These are phyloP conservation scores for Drechslera avenae DNA, from an alignment of 2,329 filamentous ascomycete genomes.

Conservation along the genomic window DNA sequence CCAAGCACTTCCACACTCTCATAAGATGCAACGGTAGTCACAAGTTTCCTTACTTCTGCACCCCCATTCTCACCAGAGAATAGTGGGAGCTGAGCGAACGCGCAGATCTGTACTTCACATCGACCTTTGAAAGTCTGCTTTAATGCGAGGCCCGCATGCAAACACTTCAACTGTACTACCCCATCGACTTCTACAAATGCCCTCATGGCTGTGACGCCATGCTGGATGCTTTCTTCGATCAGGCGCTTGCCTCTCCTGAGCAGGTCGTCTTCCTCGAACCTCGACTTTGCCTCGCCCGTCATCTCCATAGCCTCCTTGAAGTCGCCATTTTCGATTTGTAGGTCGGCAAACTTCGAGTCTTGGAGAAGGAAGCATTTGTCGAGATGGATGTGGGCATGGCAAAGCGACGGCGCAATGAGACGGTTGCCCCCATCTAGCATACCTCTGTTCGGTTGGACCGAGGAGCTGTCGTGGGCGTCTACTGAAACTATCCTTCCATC, in stretches of 20 bases:
- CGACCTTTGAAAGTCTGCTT: slow-evolving; percentile 59
- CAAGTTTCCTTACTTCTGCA: slow-evolving; percentile 57
- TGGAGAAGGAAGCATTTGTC: slow-evolving; percentile 69
- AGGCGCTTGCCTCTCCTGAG: slow-evolving; percentile 67
- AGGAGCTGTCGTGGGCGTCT: slow-evolving; percentile 30
- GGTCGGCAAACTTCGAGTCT: slow-evolving; percentile 63
- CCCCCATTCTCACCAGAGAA: slow-evolving; percentile 61
- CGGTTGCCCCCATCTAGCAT: slow-evolving; percentile 50
- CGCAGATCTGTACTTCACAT: slow-evolving; percentile 69
- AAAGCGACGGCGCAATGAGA: slow-evolving; percentile 62
- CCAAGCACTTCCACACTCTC: slow-evolving; percentile 64
- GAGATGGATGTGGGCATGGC: slow-evolving; percentile 75
- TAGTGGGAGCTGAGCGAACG: slow-evolving; percentile 72
- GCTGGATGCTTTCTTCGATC: slow-evolving; percentile 66
- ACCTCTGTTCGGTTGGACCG: slow-evolving; percentile 24
- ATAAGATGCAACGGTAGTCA: slow-evolving; percentile 53
- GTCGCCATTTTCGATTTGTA: slow-evolving; percentile 64
- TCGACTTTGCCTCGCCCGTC: slow-evolving; percentile 64
- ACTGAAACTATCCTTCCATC: slow-evolving; percentile 44
- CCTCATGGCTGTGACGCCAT: slow-evolving; percentile 71
- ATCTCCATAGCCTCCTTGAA: slow-evolving; percentile 69
- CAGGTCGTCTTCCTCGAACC: slow-evolving; percentile 68
- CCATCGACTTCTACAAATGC: slow-evolving; percentile 74
- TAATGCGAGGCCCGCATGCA: slow-evolving; percentile 62
- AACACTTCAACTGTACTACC: slow-evolving; percentile 62